Evolutionary conservation across 2,329 filamentous ascomycete genomes (phyloP).

Genomic region (Fusarium mangiferae): DNA sequence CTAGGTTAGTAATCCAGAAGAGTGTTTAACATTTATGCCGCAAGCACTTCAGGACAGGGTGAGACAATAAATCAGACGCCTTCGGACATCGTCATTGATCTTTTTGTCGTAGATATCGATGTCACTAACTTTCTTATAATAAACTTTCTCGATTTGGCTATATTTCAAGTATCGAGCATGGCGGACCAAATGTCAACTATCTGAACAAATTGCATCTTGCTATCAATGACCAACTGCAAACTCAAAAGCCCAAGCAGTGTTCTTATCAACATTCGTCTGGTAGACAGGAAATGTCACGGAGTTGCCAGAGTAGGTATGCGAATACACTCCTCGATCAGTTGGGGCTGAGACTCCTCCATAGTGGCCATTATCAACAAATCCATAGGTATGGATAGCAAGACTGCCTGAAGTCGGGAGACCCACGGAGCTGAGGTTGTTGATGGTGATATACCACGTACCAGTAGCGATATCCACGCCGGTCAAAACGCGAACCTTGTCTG

Average conservation of each 20-base stretch:
- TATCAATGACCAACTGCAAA: neutral
- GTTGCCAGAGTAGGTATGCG: neutral
- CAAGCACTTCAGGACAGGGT: neutral
- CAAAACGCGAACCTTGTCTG: neutral
- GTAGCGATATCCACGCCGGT: neutral
- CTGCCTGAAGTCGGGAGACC: neutral
- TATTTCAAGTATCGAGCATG: neutral
- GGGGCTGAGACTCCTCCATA: neutral
- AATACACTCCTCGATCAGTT: neutral
- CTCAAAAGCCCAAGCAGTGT: neutral
- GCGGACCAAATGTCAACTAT: neutral
- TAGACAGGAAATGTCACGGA: neutral
- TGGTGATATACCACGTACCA: neutral
- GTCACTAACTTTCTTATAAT: neutral
- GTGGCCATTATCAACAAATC: neutral
- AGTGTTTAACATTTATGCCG: too few relatives aligned
- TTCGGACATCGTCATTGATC: rapidly evolving
- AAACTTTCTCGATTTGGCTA: neutral
- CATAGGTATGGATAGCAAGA: neutral
- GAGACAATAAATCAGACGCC: neutral
- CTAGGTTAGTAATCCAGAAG: too few relatives aligned
- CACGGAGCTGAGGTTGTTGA: neutral
- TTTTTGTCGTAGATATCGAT: neutral
- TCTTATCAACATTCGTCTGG: neutral
- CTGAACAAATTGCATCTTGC: neutral